Evolutionary conservation across 2,329 filamentous ascomycete species (phyloP).

Genomic region (Sclerotinia spermophila): DNA sequence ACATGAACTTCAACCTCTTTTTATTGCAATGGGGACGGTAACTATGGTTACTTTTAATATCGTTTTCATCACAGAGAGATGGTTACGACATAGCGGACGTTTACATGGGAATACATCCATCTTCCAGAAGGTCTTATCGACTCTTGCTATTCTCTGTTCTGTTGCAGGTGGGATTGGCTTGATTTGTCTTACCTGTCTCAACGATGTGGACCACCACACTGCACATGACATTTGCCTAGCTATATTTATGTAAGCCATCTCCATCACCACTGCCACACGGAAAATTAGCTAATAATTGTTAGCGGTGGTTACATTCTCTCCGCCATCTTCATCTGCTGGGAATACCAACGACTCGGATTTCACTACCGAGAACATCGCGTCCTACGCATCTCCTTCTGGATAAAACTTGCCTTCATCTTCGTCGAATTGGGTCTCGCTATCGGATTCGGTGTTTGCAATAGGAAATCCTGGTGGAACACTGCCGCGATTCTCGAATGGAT

Average conservation of each 20-base stretch:
- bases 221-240: slow-evolving; percentile 72
- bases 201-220: slow-evolving; percentile 61
- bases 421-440: slow-evolving; percentile 71
- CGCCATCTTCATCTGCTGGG: slow-evolving; percentile 83
- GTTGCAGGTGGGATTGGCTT: slow-evolving; percentile 72
- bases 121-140: slow-evolving; percentile 59
- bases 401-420: slow-evolving; percentile 82
- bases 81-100: slow-evolving; percentile 75
- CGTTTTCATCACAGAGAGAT: slow-evolving; percentile 75
- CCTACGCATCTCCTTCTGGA: slow-evolving; percentile 75
- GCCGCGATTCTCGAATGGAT: slow-evolving; percentile 78
- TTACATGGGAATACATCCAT: slow-evolving; percentile 66
- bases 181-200: slow-evolving; percentile 78
- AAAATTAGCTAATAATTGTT: background rate
- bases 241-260: slow-evolving; percentile 53
- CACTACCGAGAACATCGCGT: slow-evolving; percentile 73
- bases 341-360: slow-evolving; percentile 81
- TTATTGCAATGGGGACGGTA: slow-evolving; percentile 65
- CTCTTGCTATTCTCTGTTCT: slow-evolving; percentile 61
- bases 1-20: slow-evolving; percentile 64
- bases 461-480: slow-evolving; percentile 51
- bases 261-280: too few species aligned
- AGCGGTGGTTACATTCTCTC: slow-evolving; percentile 73
- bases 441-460: slow-evolving; percentile 62
- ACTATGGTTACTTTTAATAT: slow-evolving; percentile 76